Conservation (phyloP, 2,329 filamentous ascomycete genomes). For the Ophiocordyceps polyrhachis-furcata region DNA sequence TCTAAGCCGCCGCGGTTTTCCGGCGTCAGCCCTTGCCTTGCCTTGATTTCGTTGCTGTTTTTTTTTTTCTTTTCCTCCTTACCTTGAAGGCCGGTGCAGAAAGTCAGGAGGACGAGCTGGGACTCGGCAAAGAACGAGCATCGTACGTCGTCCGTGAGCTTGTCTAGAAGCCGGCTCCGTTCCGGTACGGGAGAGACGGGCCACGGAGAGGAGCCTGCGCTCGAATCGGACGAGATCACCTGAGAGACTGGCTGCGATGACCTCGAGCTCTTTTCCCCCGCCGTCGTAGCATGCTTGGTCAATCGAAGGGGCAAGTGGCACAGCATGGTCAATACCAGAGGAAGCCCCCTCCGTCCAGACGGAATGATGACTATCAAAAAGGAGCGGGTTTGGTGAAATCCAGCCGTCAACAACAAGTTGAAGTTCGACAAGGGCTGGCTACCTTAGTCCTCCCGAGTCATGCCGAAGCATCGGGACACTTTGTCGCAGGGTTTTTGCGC, state of each 20-base stretch:
- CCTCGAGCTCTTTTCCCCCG: not conserved
- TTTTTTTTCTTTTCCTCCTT: not conserved
- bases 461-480: not conserved
- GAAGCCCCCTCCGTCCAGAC: not conserved
- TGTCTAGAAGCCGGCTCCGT: conserved; percentile 1
- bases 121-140: conserved; percentile 23
- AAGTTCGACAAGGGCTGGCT: not conserved
- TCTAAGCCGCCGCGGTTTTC: conserved; percentile 16
- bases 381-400: not conserved
- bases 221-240: not conserved
- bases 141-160: conserved; percentile 14
- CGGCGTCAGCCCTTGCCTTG: not conserved
- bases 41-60: too few relatives aligned
- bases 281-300: not conserved
- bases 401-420: not conserved
- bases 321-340: not conserved
- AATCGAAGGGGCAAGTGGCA: not conserved
- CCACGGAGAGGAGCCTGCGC: not conserved
- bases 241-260: not conserved
- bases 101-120: conserved; percentile 26
- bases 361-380: not conserved
- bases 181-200: not conserved
- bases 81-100: conserved; percentile 33
- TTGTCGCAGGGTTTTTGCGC: not conserved
- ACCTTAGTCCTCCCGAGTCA: not conserved